Conservation (phyloP, 139 green algal genomes). For the Micractinium sp. region DNA sequence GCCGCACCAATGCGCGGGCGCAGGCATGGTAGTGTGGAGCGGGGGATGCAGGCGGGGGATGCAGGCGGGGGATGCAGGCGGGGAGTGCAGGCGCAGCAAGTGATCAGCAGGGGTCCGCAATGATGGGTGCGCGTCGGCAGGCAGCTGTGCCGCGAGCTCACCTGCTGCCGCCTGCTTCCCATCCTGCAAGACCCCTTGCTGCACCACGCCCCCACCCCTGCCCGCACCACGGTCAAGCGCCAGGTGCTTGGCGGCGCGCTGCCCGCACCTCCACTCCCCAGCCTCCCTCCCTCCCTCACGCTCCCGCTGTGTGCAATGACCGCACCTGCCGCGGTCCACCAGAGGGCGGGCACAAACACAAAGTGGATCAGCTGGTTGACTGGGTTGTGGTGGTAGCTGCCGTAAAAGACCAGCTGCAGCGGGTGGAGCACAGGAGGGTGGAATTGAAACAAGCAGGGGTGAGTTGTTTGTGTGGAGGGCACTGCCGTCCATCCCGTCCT, state of each 20-base stretch:
- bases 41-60: too few species aligned
- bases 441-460: not conserved
- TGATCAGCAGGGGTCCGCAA: too few species aligned
- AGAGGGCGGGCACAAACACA: conserved; percentile 79
- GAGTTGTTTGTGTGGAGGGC: not conserved
- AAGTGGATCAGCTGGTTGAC: conserved; percentile 87
- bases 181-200: too few species aligned
- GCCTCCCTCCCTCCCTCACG: not conserved
- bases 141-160: too few species aligned
- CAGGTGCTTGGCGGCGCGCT: too few species aligned
- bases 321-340: conserved; percentile 61
- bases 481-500: not conserved
- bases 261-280: not conserved
- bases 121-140: too few species aligned
- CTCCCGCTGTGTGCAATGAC: not conserved
- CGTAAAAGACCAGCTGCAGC: conserved; percentile 77
- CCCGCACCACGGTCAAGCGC: too few species aligned
- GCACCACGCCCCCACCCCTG: too few species aligned
- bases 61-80: not conserved
- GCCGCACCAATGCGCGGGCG: too few species aligned
- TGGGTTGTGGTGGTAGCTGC: conserved; percentile 72
- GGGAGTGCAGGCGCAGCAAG: too few species aligned
- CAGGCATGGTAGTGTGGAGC: too few species aligned
- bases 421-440: not conserved
- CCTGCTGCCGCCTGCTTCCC: too few species aligned